phyloP scores from a whole-genome alignment of 78 protist species.

The slime mould (Dictyostelium discoideum) region dicty_2.7 NC_007088.5:6589501-6590000 shows the following conservation, averaged over 20 bases:
- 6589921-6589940: not conserved
- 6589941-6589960: not conserved
- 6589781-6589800: not conserved
- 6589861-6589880: not conserved
- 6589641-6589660: not conserved
- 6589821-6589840: not conserved
- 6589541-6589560: not conserved
- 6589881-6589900: not conserved
- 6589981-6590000: not conserved
- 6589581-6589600: not conserved
- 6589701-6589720: too few species aligned
- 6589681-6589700: not conserved
- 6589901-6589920: not conserved
- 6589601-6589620: not conserved
- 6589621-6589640: not conserved
- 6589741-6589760: not conserved
- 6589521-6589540: not conserved
- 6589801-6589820: not conserved
- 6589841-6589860: not conserved
- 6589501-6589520: conserved; percentile 3
- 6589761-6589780: not conserved
- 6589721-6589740: not conserved
- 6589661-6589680: not conserved
- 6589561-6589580: not conserved
- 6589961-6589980: not conserved